Percentiles rank a stretch among this genome's conserved stretches.
Evolutionary conservation across 495 filamentous ascomycete species (phyloP).

Genomic region (Mytilinidion resinicola): DNA sequence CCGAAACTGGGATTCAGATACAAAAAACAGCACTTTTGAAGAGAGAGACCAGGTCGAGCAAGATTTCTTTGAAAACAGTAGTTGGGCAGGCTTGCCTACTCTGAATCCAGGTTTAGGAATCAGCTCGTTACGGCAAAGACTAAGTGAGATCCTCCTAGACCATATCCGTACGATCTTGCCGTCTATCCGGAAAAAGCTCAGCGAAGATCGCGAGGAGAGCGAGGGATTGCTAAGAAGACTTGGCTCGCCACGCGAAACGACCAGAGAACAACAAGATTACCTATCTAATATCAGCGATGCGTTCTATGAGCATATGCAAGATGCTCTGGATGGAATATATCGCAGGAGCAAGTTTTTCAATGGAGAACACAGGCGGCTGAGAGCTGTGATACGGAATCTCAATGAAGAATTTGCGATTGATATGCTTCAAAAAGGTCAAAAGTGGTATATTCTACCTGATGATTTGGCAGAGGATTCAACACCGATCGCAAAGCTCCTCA

Average conservation of each 20-base stretch:
- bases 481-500: background rate
- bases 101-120: conserved; percentile 4
- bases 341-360: conserved; percentile 2
- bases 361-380: background rate
- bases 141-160: conserved; percentile 12
- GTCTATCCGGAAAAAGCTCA: background rate
- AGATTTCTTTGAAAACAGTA: conserved; percentile 9
- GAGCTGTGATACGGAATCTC: conserved; percentile 10
- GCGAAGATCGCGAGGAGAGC: background rate
- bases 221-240: background rate
- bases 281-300: conserved; percentile 5
- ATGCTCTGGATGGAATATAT: conserved; percentile 12
- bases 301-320: background rate
- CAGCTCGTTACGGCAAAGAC: conserved; percentile 2
- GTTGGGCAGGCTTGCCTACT: conserved; percentile 3
- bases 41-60: conserved; percentile 8
- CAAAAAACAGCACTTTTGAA: conserved; percentile 4
- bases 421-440: conserved; percentile 12
- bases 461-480: background rate
- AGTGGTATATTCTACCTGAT: conserved; percentile 10
- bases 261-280: conserved; percentile 8
- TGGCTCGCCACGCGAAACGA: conserved; percentile 4
- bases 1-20: conserved; percentile 5
- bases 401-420: conserved; percentile 13
- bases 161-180: conserved; percentile 9